Evolutionary conservation across 1,284 basidiomycete species (phyloP).

Genomic region (Cryptococcus jaspeensis): DNA sequence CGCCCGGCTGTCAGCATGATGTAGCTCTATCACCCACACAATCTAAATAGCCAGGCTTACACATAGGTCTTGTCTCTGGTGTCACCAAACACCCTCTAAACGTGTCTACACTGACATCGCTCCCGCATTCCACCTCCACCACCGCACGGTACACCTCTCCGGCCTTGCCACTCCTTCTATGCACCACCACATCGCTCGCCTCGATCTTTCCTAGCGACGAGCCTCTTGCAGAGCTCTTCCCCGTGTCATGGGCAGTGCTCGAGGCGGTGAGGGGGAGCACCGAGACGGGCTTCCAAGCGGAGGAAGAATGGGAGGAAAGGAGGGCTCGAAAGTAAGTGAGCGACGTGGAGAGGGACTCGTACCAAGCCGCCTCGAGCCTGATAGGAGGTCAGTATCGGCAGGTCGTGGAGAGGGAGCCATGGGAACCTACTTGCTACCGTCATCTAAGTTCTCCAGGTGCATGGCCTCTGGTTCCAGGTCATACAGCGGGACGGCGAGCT

Average conservation of each 20-base stretch:
- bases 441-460: conserved; percentile 44
- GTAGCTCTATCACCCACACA: neutral
- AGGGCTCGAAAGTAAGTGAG: conserved; percentile 49
- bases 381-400: neutral
- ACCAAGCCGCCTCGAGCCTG: conserved; percentile 50
- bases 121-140: conserved; percentile 71
- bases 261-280: conserved; percentile 32
- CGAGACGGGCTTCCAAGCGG: conserved; percentile 51
- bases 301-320: conserved; percentile 43
- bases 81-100: conserved; percentile 82
- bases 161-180: conserved; percentile 52
- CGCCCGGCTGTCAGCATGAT: neutral
- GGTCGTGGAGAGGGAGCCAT: neutral
- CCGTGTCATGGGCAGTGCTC: conserved; percentile 25
- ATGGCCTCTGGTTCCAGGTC: conserved; percentile 16
- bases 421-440: conserved; percentile 49
- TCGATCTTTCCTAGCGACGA: conserved; percentile 38
- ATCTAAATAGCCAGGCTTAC: conserved; percentile 29
- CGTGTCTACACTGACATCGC: conserved; percentile 65
- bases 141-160: conserved; percentile 82
- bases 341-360: conserved; percentile 43
- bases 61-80: conserved; percentile 78
- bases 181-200: conserved; percentile 51
- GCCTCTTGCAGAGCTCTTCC: conserved; percentile 22
- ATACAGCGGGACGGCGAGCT: conserved; percentile 1